These are phyloP conservation scores for Cyberlindnera maritima DNA, from an alignment of 805 yeast species.

Conservation along the genomic window DNA sequence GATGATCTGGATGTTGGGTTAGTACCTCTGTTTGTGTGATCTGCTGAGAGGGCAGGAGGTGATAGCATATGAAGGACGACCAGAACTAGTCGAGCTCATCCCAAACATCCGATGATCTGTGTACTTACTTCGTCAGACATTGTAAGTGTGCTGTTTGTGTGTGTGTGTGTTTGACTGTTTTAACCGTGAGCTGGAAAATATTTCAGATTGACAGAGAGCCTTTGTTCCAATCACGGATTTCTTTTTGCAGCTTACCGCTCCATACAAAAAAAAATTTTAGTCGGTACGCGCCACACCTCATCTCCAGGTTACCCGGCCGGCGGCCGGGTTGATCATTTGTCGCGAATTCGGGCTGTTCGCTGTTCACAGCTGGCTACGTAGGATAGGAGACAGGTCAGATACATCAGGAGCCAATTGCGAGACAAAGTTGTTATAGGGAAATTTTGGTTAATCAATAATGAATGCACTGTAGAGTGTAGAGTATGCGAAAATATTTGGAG, in stretches of 20 bases:
- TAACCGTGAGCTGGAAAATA: neutral
- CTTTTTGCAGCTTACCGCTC: constrained; percentile 9
- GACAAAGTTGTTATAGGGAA: too few relatives aligned
- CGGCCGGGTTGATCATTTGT: neutral
- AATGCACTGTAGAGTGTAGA: too few relatives aligned
- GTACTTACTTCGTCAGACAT: constrained; percentile 29
- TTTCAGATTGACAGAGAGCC: too few relatives aligned
- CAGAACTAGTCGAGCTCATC: neutral
- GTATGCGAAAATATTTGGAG: too few relatives aligned
- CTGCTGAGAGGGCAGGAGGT: neutral
- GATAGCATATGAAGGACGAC: too few relatives aligned
- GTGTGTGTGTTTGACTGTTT: too few relatives aligned
- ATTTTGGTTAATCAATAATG: too few relatives aligned
- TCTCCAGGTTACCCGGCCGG: constrained; percentile 15
- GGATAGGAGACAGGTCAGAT: too few relatives aligned
- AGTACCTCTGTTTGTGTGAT: constrained; percentile 4
- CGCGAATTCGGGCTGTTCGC: neutral
- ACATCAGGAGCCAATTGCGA: too few relatives aligned
- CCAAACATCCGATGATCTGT: neutral
- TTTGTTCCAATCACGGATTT: constrained; percentile 10
- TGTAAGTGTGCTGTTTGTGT: too few relatives aligned
- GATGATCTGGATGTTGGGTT: constrained; percentile 52
- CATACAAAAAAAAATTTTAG: constrained; percentile 14
- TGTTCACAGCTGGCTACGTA: too few relatives aligned
- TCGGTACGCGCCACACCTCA: constrained; percentile 18